Evolutionary conservation across 2,329 filamentous ascomycete species (phyloP), one percentile per base, ranked within the genome.

Genomic region (Phialocephala subalpina): DNA sequence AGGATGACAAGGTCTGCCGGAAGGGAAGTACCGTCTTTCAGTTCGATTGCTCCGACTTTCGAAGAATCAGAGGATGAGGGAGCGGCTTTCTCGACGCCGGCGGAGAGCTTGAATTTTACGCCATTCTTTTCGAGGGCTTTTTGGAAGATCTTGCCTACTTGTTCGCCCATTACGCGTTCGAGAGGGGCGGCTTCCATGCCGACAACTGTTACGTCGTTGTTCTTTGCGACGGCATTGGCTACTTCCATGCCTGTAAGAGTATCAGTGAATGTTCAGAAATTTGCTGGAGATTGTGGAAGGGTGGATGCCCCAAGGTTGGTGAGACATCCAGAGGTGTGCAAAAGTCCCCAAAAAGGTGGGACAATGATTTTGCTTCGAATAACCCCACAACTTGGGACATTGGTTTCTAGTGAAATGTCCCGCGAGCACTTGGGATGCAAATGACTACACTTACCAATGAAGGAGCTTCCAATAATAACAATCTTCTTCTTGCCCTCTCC

Each of bases 1-100:
- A 97, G 87, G 67, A 99, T 90, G 64, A 99, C 94, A 0, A 98
- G 82, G 74, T 99, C 95, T 8, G 95, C 94, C 42, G 92, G 89
- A 0, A 99, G 85, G 56, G 84, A 86, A 4, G 93, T 96, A 64
- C 94, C 95, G 71, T 97, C 94, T 77, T 97, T 93, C 60, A 99
- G 86, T 58, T 88, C 83, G 3, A 99, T 90, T 4, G 90, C 86
- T 11, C 94, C 94, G 25, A 98, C 94, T 67, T 88, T 90, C 68
- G 87, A 87, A 0, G 89, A 78, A 72, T 94, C 86, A 0, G 86
- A 84, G 1, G 81, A 79, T 0, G 91, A 93, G 0, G 94, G 87
- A 36, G 90, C 87, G 0, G 94, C 96, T 77, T 93, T 94, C 63
- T 95, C 92, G 7, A 99, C 94, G 42, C 86, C 84, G 0, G 93